Evolutionary conservation across 148 eudicot species (phyloP).

Genomic region (Amaranthus cruentus): DNA sequence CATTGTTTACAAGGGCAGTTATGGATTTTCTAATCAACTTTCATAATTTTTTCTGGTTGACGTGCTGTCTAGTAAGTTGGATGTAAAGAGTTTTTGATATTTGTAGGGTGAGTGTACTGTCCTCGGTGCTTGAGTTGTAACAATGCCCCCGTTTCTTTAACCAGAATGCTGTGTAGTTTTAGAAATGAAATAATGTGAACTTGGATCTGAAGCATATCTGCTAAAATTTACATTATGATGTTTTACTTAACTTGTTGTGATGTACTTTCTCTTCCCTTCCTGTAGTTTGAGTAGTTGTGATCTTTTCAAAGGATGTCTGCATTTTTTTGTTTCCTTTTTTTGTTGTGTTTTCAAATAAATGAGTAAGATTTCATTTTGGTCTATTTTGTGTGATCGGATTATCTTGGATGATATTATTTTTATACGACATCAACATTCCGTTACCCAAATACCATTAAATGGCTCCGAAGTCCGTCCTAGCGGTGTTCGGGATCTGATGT

Average conservation of each 20-base stretch:
- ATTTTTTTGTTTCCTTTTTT: not conserved
- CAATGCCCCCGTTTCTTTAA: not conserved
- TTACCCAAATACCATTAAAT: no score
- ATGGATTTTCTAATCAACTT: no score
- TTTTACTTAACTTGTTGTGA: not conserved
- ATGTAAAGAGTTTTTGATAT: no score
- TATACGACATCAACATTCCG: not conserved
- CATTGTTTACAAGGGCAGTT: no score
- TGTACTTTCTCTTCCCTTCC: no score
- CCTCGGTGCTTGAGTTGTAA: not conserved
- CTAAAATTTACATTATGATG: not conserved
- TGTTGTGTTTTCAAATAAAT: not conserved
- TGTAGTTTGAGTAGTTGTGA: not conserved
- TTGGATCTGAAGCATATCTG: not conserved
- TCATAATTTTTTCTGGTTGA: no score
- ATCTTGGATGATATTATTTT: conserved; percentile 3
- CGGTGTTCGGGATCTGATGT: no score
- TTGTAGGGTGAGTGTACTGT: no score
- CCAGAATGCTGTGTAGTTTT: not conserved
- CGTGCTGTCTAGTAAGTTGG: no score
- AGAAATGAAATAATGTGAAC: not conserved
- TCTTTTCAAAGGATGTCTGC: not conserved
- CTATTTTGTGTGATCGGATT: not conserved
- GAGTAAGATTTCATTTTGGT: not conserved
- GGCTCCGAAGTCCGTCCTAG: no score